Evolutionary conservation across 108 stramenopile genomes (phyloP).

Genomic region (Fragilaria crotonensis): DNA sequence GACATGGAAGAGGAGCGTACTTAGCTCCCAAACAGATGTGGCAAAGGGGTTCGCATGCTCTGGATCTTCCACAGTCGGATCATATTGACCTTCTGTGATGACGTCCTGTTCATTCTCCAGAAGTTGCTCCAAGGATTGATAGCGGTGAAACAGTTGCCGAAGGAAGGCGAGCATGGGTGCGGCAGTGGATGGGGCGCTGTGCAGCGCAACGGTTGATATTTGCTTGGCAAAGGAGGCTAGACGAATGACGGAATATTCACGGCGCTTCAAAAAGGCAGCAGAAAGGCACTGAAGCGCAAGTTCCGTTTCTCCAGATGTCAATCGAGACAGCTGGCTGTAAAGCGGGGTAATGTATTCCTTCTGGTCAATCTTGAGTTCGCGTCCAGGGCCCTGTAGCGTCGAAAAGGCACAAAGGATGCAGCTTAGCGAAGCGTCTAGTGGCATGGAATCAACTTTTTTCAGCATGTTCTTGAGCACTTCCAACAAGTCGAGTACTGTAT

Average conservation of each 20-base stretch:
- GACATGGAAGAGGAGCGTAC: slow-evolving; percentile 55
- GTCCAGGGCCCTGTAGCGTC: slow-evolving; percentile 78
- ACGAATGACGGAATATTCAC: slow-evolving; percentile 65
- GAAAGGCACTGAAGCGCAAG: slow-evolving; percentile 55
- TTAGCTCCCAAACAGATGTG: slow-evolving; percentile 77
- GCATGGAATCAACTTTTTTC: slow-evolving; percentile 49
- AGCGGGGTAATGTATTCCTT: slow-evolving; percentile 79
- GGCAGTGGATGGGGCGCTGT: slow-evolving; percentile 54
- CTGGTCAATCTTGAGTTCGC: slow-evolving; percentile 72
- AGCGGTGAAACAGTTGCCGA: slow-evolving; percentile 63
- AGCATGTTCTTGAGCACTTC: slow-evolving; percentile 66
- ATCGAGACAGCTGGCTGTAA: slow-evolving; percentile 51
- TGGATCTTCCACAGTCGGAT: slow-evolving; percentile 66
- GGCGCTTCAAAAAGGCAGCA: slow-evolving; percentile 69
- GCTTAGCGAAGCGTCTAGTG: slow-evolving; percentile 67
- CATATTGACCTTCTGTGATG: slow-evolving; percentile 63
- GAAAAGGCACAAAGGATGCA: slow-evolving; percentile 77
- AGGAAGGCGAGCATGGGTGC: slow-evolving; percentile 68
- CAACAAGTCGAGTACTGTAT: slow-evolving; percentile 74
- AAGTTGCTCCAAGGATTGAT: slow-evolving; percentile 51
- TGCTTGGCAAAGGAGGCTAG: slow-evolving; percentile 76
- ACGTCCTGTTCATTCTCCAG: slow-evolving; percentile 85
- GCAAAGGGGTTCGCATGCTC: slow-evolving; percentile 76
- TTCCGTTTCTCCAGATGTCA: slow-evolving; percentile 16
- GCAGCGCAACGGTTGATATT: slow-evolving; percentile 55